Percentiles rank a stretch among this genome's conserved stretches.
Conservation (phyloP, 2,329 filamentous ascomycete genomes). For the Pestalotiopsis sp. region DNA sequence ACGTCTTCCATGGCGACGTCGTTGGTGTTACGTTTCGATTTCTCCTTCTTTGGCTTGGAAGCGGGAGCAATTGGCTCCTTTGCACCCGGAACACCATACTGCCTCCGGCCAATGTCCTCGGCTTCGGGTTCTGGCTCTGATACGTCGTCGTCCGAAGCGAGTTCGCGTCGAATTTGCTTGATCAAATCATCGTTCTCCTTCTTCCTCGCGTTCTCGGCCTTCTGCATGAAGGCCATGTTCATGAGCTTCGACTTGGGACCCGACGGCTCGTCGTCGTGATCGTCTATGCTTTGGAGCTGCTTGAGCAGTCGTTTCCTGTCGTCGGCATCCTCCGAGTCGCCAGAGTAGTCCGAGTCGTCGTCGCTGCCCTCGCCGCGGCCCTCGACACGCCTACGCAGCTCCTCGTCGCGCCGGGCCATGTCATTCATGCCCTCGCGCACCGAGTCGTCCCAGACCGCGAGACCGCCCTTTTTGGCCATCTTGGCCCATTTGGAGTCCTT, state of each 20-base stretch:
- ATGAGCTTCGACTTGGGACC: slow-evolving; percentile 68
- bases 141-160: slow-evolving; percentile 64
- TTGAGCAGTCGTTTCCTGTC: slow-evolving; percentile 51
- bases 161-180: slow-evolving; percentile 68
- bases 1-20: slow-evolving; percentile 1
- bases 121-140: slow-evolving; percentile 54
- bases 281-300: slow-evolving; percentile 47
- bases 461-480: slow-evolving; percentile 75
- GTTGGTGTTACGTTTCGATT: slow-evolving; percentile 12
- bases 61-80: slow-evolving; percentile 22
- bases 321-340: slow-evolving; percentile 58
- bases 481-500: slow-evolving; percentile 93
- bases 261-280: slow-evolving; percentile 44
- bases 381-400: slow-evolving; percentile 77
- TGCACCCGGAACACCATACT: slow-evolving; percentile 58
- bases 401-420: slow-evolving; percentile 81
- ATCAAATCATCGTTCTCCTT: slow-evolving; percentile 80
- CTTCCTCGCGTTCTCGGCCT: slow-evolving; percentile 77
- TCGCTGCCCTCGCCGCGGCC: slow-evolving; percentile 54
- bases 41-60: slow-evolving; percentile 26
- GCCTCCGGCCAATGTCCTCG: slow-evolving; percentile 68
- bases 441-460: slow-evolving; percentile 86
- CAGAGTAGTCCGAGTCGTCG: slow-evolving; percentile 51
- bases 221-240: slow-evolving; percentile 93
- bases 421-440: slow-evolving; percentile 78